Evolutionary conservation across 495 filamentous ascomycete species (phyloP), one percentile per base, ranked within the genome.

Genomic region (Aspergillus ellipticus): DNA sequence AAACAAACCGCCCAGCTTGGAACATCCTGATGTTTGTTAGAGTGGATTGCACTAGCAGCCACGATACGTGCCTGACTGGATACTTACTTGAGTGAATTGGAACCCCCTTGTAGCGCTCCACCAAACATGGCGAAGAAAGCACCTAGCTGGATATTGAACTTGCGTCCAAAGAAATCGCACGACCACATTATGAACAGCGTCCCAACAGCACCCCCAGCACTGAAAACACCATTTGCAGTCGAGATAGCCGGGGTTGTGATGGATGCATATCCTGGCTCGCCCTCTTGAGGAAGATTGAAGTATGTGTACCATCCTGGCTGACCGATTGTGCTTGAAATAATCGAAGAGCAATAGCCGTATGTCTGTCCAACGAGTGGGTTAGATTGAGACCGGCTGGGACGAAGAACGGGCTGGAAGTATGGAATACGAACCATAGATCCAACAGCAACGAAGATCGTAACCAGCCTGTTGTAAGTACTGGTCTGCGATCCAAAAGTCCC

Each of bases 311-410:
- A 80, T 55, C 71, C 71, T 5, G 77, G 77, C 54, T 80, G 79
- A 20, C 79, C 79, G 53, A 82, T 74, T 0, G 79, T 81, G 42
- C 77, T 79, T 16, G 66, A 62, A 39, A 83, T 79, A 51, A 79
- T 74, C 1, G 79, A 77, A 15, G 77, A 58, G 45, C 78, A 75
- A 62, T 81, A 81, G 29, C 70, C 69, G 52, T 74, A 79, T 19
- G 76, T 74, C 71, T 74, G 37, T 20, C 4, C 6, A n/a, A 22
- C 28, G 17, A 55, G 15, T 20, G 15, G 11, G 16, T 60, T 48
- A 53, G 37, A 54, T 22, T 17, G n/a, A 6, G 19, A 42, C 39
- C 15, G 26, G 8, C 19, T 35, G 29, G 42, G 17, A 53, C 7
- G 24, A 24, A 1, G 24, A 0, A 33, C 2, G 19, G 10, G 29